Evolutionary conservation across 1,139 yeast genomes (phyloP), one percentile per base, ranked within the genome.

Genomic region (Protomyces pachydermus): DNA sequence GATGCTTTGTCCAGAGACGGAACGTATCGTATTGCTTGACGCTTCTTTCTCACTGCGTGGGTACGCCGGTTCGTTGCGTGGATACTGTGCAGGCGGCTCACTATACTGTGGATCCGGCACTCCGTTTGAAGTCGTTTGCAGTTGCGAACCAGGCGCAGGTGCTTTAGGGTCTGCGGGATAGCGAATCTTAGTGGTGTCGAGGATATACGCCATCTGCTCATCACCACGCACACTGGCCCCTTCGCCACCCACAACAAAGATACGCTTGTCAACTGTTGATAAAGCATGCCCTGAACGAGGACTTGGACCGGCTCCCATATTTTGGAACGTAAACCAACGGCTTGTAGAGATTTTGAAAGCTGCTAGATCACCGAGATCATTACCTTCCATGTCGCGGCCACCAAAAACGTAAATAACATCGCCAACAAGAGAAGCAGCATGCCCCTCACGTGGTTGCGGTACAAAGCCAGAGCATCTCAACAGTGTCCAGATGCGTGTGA

Each of bases 261-360:
- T 74, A 74, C 86, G 88, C 72, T 88, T 84, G 67, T 82, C 83
- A 61, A 88, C 80, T 66, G 86, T 83, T 1, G 97, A 86, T 79
- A 93, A 79, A 9, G 97, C 84, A 75, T 93, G 98, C n/a, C 98
- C 98, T 68, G 95, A 88, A 70, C 97, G 83, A 20, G 95, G 85
- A 54, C 91, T 87, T 3, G 98, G 97, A 14, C 84, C 81, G 14
- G 80, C 79, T 32, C 82, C 80, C 65, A 82, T 77, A 66, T 79
- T 79, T 67, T 80, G 81, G 71, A 88, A 81, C 67, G 84, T 84
- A 69, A 82, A 83, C 96, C 96, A 90, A 56, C 84, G 84, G 58
- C 82, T 79, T 16, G 88, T 82, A 64, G 84, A 80, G 70, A 93
- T 78, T 72, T 90, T 91, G 70, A 93, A 83, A n/a, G 91, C 87